Conservation (phyloP, 164 flowering plant genomes). For the Houttuynia cordata region DNA sequence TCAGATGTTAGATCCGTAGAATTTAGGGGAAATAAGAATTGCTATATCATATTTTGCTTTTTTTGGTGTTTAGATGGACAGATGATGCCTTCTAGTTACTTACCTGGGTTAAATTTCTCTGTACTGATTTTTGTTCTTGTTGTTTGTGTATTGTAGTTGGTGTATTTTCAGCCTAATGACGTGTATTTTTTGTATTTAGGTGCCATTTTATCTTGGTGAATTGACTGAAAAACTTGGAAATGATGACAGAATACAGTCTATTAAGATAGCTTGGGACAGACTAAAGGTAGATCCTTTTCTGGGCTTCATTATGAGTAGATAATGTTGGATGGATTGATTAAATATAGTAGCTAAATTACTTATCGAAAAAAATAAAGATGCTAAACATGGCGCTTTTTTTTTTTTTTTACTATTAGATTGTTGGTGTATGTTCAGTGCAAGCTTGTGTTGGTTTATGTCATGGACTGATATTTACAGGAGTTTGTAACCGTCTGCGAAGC, state of each 20-base stretch:
- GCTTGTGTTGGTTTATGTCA: slow-evolving; percentile 2
- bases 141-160: too few species aligned
- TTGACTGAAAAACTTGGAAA: slow-evolving; percentile 61
- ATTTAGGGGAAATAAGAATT: too few species aligned
- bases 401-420: too few species aligned
- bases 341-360: neutral
- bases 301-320: neutral
- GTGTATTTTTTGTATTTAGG: slow-evolving; percentile 27
- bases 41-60: too few species aligned
- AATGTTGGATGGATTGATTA: too few species aligned
- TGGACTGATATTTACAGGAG: slow-evolving; percentile 36
- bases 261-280: slow-evolving; percentile 59
- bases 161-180: neutral
- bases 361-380: too few species aligned
- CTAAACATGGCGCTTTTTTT: too few species aligned
- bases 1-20: neutral
- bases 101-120: too few species aligned
- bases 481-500: slow-evolving; percentile 83
- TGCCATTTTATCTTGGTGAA: slow-evolving; percentile 86
- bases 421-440: neutral
- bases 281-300: slow-evolving; percentile 53
- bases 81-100: too few species aligned
- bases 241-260: slow-evolving; percentile 50
- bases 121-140: too few species aligned
- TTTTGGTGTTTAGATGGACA: too few species aligned